Evolutionary conservation across 2,329 filamentous ascomycete species (phyloP).

Genomic region (Pseudophaeomoniella oleicola): DNA sequence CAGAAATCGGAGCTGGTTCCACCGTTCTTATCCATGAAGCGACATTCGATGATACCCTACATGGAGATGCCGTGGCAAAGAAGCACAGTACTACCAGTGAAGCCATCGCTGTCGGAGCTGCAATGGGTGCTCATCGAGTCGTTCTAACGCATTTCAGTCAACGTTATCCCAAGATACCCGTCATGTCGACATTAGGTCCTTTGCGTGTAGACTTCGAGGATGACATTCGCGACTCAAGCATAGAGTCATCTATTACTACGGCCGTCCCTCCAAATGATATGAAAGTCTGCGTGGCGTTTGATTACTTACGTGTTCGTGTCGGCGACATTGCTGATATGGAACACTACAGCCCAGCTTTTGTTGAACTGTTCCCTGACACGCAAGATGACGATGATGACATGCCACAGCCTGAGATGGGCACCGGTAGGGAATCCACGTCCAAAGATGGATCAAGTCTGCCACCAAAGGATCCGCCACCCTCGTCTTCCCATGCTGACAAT

Average conservation of each 20-base stretch:
- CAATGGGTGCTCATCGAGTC: constrained; percentile 67
- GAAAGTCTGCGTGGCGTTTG: constrained; percentile 40
- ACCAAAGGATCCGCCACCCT: too few species aligned
- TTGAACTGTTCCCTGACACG: constrained; percentile 30
- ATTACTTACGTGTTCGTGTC: constrained; percentile 49
- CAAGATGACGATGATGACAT: too few species aligned
- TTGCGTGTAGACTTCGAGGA: constrained; percentile 3
- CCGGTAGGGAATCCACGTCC: too few species aligned
- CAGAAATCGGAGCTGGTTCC: constrained; percentile 53
- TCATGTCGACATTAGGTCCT: constrained; percentile 20
- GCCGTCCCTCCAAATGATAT: background rate
- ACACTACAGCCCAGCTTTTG: constrained; percentile 40
- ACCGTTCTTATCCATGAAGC: constrained; percentile 90
- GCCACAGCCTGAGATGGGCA: too few species aligned
- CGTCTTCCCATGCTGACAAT: too few species aligned
- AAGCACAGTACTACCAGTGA: constrained; percentile 81
- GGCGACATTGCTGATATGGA: constrained; percentile 43
- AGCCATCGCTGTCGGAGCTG: constrained; percentile 59
- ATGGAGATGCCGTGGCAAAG: constrained; percentile 67
- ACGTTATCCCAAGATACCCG: constrained; percentile 66
- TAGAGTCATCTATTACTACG: too few species aligned
- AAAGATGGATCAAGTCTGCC: too few species aligned
- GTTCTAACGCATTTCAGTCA: constrained; percentile 92
- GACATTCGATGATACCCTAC: constrained; percentile 81
- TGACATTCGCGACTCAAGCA: background rate